These are phyloP conservation scores for Leucocoprinus birnbaumii DNA, from an alignment of 768 basidiomycete genomes.

Conservation along the genomic window DNA sequence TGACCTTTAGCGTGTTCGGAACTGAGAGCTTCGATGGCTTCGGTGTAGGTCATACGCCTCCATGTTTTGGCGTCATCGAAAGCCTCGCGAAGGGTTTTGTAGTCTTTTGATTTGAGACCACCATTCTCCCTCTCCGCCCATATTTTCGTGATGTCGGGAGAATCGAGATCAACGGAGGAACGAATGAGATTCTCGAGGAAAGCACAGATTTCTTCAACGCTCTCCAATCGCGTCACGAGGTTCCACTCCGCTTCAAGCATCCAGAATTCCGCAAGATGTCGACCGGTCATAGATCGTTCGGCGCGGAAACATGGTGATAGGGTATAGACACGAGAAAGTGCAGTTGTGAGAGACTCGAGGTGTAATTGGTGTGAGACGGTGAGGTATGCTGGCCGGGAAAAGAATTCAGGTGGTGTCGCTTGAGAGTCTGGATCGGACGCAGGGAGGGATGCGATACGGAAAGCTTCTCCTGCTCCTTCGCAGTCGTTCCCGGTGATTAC, in stretches of 20 bases:
- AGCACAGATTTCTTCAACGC: constrained; percentile 43
- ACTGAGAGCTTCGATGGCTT: constrained; percentile 61
- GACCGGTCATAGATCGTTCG: constrained; percentile 79
- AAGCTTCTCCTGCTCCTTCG: constrained; percentile 95
- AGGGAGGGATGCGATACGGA: constrained; percentile 53
- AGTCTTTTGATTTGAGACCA: constrained; percentile 11
- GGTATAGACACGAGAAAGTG: constrained; percentile 84
- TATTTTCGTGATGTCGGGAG: constrained; percentile 27
- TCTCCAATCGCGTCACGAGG: constrained; percentile 20
- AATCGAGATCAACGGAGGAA: constrained; percentile 20
- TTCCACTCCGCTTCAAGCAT: constrained; percentile 98
- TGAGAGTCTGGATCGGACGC: constrained; percentile 15
- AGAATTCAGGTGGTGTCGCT: constrained; percentile 51
- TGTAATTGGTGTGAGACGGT: constrained; percentile 97
- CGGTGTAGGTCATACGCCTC: constrained; percentile 74
- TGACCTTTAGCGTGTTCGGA: constrained; percentile 28
- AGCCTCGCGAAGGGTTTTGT: constrained; percentile 32
- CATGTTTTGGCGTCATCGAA: constrained; percentile 43
- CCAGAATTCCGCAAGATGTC: constrained; percentile 98
- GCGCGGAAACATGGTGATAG: constrained; percentile 94
- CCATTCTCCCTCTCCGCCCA: constrained; percentile 35
- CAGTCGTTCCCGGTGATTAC: constrained; percentile 90
- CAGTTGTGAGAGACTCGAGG: constrained; percentile 80
- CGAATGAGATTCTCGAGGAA: constrained; percentile 35
- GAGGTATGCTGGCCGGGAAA: constrained; percentile 73